These are phyloP conservation scores for Yamadazyma diospyri DNA, from an alignment of 1,139 yeast species.

Conservation along the genomic window DNA sequence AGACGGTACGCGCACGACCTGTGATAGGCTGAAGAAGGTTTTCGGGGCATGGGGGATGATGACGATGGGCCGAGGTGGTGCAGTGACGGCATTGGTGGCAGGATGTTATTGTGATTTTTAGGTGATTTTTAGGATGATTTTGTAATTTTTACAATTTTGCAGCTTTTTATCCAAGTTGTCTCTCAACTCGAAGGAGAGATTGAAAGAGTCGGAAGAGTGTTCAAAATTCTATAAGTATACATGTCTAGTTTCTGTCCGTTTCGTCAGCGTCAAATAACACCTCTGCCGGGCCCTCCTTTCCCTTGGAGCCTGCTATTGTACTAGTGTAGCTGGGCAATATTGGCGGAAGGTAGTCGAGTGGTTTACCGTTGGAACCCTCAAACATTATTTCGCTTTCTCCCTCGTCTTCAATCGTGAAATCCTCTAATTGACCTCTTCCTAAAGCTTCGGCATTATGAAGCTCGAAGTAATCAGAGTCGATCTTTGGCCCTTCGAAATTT, in stretches of 20 bases:
- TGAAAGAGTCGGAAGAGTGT: no score
- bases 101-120: no score
- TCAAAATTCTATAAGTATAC: no score
- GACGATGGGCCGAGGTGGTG: no score
- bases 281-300: slow-evolving; percentile 10
- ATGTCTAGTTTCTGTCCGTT: no score
- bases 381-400: slow-evolving; percentile 12
- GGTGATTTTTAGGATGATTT: no score
- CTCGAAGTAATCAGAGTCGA: slow-evolving; percentile 50
- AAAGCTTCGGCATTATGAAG: slow-evolving; percentile 27
- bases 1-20: not conserved
- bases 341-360: slow-evolving; percentile 11
- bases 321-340: slow-evolving; percentile 11
- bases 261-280: slow-evolving; percentile 13
- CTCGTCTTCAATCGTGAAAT: slow-evolving; percentile 11
- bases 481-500: slow-evolving; percentile 62
- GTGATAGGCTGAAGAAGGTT: no score
- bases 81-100: no score
- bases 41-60: no score
- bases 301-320: slow-evolving; percentile 1
- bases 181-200: no score
- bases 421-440: slow-evolving; percentile 11
- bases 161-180: no score
- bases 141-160: no score
- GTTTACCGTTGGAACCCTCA: slow-evolving; percentile 9